Conservation (phyloP, 768 basidiomycete genomes). For the Dendrothele bispora region DNA sequence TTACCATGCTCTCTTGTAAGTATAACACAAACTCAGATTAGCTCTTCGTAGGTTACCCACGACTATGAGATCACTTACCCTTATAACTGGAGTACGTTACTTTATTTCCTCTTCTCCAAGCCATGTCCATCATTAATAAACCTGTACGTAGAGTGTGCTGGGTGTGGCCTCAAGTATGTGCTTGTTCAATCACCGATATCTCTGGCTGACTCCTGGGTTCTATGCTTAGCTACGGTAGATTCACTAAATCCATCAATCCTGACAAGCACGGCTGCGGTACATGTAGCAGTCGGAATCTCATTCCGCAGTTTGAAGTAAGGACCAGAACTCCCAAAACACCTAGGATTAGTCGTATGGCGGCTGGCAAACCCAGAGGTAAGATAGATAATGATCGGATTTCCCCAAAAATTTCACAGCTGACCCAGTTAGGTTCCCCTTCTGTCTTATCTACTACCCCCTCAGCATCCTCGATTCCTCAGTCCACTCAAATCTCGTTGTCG, state of each 20-base stretch:
- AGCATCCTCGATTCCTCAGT: slow-evolving; percentile 17
- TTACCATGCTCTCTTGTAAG: no score
- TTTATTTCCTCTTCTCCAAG: slow-evolving; percentile 5
- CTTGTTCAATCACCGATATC: not conserved
- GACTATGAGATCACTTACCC: slow-evolving; percentile 75
- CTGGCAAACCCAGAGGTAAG: slow-evolving; percentile 45
- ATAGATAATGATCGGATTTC: no score
- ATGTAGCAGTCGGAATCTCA: slow-evolving; percentile 59
- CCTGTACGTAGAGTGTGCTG: slow-evolving; percentile 52
- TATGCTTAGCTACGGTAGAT: slow-evolving; percentile 62
- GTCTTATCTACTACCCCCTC: not conserved
- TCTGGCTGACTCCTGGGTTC: slow-evolving; percentile 1
- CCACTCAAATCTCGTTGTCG: not conserved
- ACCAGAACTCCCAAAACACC: slow-evolving; percentile 33
- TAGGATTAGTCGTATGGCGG: slow-evolving; percentile 43
- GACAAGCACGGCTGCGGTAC: slow-evolving; percentile 62
- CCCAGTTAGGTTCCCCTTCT: no score
- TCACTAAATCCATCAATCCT: slow-evolving; percentile 69
- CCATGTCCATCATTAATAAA: slow-evolving; percentile 1
- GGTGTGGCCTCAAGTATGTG: slow-evolving; percentile 62
- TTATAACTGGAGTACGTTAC: slow-evolving; percentile 62
- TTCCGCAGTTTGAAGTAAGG: slow-evolving; percentile 53
- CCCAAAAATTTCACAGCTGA: no score
- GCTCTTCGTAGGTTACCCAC: slow-evolving; percentile 58
- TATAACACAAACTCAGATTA: no score